These are phyloP conservation scores for Alternaria postmessia DNA, from an alignment of 2,329 filamentous ascomycete species.

Conservation along the genomic window DNA sequence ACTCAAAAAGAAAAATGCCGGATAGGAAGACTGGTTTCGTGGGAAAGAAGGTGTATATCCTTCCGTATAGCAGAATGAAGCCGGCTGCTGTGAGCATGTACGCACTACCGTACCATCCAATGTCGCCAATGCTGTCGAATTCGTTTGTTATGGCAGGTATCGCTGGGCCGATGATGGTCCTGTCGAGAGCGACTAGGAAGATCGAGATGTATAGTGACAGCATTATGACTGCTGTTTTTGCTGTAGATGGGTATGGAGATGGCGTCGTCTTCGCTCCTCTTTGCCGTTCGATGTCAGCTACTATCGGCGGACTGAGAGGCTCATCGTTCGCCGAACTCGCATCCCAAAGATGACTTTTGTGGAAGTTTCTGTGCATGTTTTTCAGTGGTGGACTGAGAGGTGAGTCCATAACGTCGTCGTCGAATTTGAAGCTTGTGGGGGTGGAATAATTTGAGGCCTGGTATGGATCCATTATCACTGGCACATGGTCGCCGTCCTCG, in stretches of 20 bases:
- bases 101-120: slow-evolving; percentile 55
- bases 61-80: slow-evolving; percentile 57
- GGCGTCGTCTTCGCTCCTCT: not conserved
- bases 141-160: slow-evolving; percentile 58
- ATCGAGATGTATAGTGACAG: slow-evolving; percentile 44
- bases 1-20: slow-evolving; percentile 56
- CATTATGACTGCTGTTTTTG: slow-evolving; percentile 41
- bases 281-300: slow-evolving; percentile 4
- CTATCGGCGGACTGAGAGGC: not conserved
- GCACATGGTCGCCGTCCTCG: slow-evolving; percentile 15
- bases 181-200: slow-evolving; percentile 48
- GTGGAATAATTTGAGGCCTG: slow-evolving; percentile 21
- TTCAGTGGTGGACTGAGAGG: slow-evolving; percentile 18
- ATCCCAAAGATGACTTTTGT: slow-evolving; percentile 21
- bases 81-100: slow-evolving; percentile 52
- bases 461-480: slow-evolving; percentile 19
- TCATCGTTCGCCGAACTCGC: slow-evolving; percentile 15
- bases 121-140: slow-evolving; percentile 53
- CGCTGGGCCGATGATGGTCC: slow-evolving; percentile 57
- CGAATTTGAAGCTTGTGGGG: slow-evolving; percentile 11
- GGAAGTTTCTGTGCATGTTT: slow-evolving; percentile 12
- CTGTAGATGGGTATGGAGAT: slow-evolving; percentile 30
- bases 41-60: slow-evolving; percentile 57
- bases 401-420: slow-evolving; percentile 19
- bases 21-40: slow-evolving; percentile 61